Evolutionary conservation across 1,284 basidiomycete genomes (phyloP).

Genomic region (Boletellus deceptivus): DNA sequence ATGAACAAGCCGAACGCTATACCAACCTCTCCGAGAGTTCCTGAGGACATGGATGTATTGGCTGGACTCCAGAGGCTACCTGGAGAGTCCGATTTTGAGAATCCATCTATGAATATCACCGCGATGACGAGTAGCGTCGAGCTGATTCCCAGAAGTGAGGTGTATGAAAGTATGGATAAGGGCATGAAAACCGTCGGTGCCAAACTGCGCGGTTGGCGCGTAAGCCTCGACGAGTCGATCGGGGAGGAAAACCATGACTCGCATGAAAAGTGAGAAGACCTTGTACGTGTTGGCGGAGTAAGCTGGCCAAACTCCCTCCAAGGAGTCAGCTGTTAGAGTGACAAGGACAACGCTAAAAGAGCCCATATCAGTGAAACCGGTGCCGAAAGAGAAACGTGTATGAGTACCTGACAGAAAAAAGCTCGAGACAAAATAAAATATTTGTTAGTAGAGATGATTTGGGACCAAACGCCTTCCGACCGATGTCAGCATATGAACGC

Average conservation of each 20-base stretch:
- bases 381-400: not conserved
- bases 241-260: constrained; percentile 25
- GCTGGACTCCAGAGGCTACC: constrained; percentile 82
- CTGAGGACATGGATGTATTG: constrained; percentile 63
- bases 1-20: constrained; percentile 88
- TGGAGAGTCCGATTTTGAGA: constrained; percentile 74
- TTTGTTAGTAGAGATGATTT: constrained; percentile 68
- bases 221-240: constrained; percentile 1
- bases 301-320: constrained; percentile 68
- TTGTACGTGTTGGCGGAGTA: constrained; percentile 76
- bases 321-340: constrained; percentile 83
- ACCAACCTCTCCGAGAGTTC: constrained; percentile 60
- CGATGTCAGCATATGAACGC: constrained; percentile 87
- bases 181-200: constrained; percentile 85
- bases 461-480: constrained; percentile 81
- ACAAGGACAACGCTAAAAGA: constrained; percentile 72
- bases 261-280: constrained; percentile 71
- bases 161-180: constrained; percentile 78
- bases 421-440: constrained; percentile 78
- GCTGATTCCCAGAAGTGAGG: constrained; percentile 81
- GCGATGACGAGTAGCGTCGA: constrained; percentile 76
- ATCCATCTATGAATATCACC: constrained; percentile 84
- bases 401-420: constrained; percentile 74
- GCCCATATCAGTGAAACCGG: not conserved
- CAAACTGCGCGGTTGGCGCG: constrained; percentile 44